phyloP scores from a whole-genome alignment of 169 alveolate genomes.

The Eimeria sp. region DNA sequence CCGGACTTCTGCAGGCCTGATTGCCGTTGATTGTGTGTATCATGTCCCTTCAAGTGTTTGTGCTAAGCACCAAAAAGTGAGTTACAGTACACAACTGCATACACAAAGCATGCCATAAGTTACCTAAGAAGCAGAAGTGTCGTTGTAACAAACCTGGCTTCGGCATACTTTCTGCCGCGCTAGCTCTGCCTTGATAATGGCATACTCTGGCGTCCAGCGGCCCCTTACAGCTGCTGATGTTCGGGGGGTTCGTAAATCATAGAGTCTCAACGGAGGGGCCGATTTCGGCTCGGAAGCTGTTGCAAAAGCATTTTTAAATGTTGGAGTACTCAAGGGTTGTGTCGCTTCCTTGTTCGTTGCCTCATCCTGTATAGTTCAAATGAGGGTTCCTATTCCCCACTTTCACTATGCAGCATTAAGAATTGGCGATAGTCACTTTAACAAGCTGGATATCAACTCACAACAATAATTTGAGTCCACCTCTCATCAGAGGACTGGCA shows the following conservation, averaged over 20 bases:
- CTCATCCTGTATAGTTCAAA: slow-evolving; percentile 27
- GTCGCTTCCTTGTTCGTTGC: background rate
- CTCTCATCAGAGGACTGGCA: background rate
- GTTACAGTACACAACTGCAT: background rate
- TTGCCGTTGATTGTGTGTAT: background rate
- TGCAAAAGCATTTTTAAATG: background rate
- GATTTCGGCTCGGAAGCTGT: background rate
- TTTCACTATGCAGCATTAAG: background rate
- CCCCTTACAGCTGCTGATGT: slow-evolving; percentile 44
- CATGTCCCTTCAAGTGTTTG: background rate
- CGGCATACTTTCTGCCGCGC: background rate
- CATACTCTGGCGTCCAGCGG: slow-evolving; percentile 58
- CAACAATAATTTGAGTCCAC: background rate
- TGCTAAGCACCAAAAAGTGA: background rate
- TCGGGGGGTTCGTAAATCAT: slow-evolving; percentile 34
- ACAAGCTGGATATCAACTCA: background rate
- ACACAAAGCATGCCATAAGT: background rate
- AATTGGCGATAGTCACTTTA: background rate
- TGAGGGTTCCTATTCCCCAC: background rate
- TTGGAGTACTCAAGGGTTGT: background rate
- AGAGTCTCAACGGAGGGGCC: background rate
- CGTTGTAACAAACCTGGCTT: background rate
- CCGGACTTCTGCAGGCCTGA: background rate
- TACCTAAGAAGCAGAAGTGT: background rate
- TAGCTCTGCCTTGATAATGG: slow-evolving; percentile 17